Evolutionary conservation across 2,329 filamentous ascomycete species (phyloP).

Genomic region (Fonsecaea monophora): DNA sequence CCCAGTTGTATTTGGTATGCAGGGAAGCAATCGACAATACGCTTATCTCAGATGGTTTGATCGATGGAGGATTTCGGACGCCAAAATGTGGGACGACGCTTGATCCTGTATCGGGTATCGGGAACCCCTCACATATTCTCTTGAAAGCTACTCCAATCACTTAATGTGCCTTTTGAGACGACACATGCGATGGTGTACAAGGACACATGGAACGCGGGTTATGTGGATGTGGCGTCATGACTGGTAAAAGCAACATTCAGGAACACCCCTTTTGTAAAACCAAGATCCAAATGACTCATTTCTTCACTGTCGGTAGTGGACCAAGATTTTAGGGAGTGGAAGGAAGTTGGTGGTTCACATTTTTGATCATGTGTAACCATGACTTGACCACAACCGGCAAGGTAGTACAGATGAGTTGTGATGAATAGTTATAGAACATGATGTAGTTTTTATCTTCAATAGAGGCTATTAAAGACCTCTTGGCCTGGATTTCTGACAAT

Average conservation of each 20-base stretch:
- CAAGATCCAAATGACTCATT: slow-evolving; percentile 14
- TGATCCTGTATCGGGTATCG: neutral
- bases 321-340: neutral
- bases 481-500: neutral
- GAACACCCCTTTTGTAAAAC: slow-evolving; percentile 16
- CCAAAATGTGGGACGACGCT: slow-evolving; percentile 22
- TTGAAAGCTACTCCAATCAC: slow-evolving; percentile 8
- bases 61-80: slow-evolving; percentile 82
- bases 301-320: neutral
- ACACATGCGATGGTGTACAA: slow-evolving; percentile 12
- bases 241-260: slow-evolving; percentile 16
- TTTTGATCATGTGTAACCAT: neutral
- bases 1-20: slow-evolving; percentile 96
- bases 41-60: slow-evolving; percentile 92
- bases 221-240: slow-evolving; percentile 18
- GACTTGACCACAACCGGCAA: slow-evolving; percentile 10
- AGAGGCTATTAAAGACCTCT: neutral
- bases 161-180: slow-evolving; percentile 17
- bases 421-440: neutral
- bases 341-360: neutral
- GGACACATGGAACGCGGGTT: slow-evolving; percentile 13
- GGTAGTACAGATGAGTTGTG: neutral
- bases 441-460: neutral
- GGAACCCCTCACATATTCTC: neutral
- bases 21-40: slow-evolving; percentile 82